These are phyloP conservation scores for Ploettnerulaceae sp. DNA, from an alignment of 2,329 filamentous ascomycete genomes.

Conservation along the genomic window DNA sequence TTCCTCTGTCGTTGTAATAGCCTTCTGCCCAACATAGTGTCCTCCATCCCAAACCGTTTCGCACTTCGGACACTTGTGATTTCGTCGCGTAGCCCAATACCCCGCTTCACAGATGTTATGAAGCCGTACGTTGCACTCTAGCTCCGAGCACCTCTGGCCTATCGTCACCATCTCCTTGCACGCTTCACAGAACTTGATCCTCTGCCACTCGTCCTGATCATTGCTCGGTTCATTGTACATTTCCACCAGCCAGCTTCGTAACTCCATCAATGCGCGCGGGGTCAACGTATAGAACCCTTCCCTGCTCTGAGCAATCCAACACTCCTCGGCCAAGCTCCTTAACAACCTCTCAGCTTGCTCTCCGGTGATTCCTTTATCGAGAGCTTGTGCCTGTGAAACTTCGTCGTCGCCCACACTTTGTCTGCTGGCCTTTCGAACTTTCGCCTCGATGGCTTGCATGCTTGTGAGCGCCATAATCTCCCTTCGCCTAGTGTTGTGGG, in stretches of 20 bases:
- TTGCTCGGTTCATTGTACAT: conserved; percentile 78
- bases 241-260: conserved; percentile 77
- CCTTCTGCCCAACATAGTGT: conserved; percentile 33
- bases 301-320: conserved; percentile 75
- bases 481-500: conserved; percentile 70
- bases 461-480: conserved; percentile 79
- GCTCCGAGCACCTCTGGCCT: conserved; percentile 69
- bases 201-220: conserved; percentile 55
- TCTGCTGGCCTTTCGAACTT: conserved; percentile 50
- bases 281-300: conserved; percentile 71
- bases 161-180: conserved; percentile 87
- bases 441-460: conserved; percentile 70
- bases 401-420: conserved; percentile 32
- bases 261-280: conserved; percentile 76
- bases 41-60: conserved; percentile 43
- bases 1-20: conserved; percentile 32
- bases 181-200: conserved; percentile 81
- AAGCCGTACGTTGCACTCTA: conserved; percentile 63
- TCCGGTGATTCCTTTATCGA: conserved; percentile 61
- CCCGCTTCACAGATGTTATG: conserved; percentile 72
- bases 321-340: conserved; percentile 64
- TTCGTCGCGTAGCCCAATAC: conserved; percentile 59
- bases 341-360: conserved; percentile 73
- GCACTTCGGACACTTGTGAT: conserved; percentile 61
- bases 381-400: conserved; percentile 31